Evolutionary conservation across 164 flowering plant species (phyloP), one percentile per base, ranked within the genome.

Genomic region (Aristolochia contorta): DNA sequence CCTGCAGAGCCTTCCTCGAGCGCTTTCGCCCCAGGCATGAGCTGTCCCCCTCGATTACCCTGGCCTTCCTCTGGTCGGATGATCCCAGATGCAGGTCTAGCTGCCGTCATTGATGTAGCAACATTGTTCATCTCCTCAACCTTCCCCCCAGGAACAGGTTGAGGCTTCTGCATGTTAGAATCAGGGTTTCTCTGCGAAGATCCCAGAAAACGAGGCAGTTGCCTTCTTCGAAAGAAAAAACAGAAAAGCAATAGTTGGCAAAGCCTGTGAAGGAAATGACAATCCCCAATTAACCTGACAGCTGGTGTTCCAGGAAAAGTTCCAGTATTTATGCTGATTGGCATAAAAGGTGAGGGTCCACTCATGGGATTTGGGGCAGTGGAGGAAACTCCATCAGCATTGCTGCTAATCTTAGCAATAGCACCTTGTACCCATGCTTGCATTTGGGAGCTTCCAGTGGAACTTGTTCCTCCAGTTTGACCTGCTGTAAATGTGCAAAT

Each of bases 361-460:
- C 75, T 84, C 33, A 85, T 79, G 59, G 96, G 89, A 61, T 79
- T 94, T 57, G 91, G 83, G 33, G 90, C 68, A 63, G 95, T 69
- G 78, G 58, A 82, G 32, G 97, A 63, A 59, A 78, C 84, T 58
- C 95, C 96, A 69, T 94, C 99, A 51, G 79, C 67, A 13, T 87
- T 84, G 81, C 93, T 81, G 71, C 95, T 89, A 69, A 94, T 94
- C 79, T 94, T 94, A 57, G 97, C 99, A 74, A 94, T 88, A 15
- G 99, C 99, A 68, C 99, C 99, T 76, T 94, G 97, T 22, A 94
- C 91, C 97, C 99, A 94, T 68, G 95, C 97, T 69, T 89, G 95
- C 93, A 94, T 84, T 69, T 88, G 99, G 56, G 93, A 83, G 75
- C 81, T 94, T 64, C 96, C 96, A 19, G 85, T 83, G 67, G 96